These are phyloP conservation scores for Suhomyces pyralidae DNA, from an alignment of 805 yeast species.

Conservation along the genomic window DNA sequence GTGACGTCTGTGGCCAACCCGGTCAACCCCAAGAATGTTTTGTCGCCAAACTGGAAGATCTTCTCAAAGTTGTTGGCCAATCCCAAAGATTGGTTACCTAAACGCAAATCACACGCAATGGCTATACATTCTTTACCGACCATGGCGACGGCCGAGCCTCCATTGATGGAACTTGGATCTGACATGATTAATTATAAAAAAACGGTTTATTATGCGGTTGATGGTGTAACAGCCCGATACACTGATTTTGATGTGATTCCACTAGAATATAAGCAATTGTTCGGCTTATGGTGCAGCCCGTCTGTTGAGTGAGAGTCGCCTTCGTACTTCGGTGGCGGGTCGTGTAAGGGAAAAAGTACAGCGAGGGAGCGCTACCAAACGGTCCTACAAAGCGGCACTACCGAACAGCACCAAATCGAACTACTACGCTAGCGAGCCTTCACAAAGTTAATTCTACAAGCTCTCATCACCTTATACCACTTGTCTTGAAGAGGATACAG, in stretches of 20 bases:
- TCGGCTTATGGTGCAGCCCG: not conserved
- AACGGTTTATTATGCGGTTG: not conserved
- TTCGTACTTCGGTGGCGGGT: slow-evolving; percentile 1
- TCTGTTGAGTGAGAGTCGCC: not conserved
- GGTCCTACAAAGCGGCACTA: not conserved
- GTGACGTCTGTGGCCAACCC: slow-evolving; percentile 94
- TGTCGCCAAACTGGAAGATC: slow-evolving; percentile 75
- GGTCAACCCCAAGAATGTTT: slow-evolving; percentile 85
- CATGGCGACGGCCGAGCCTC: slow-evolving; percentile 99
- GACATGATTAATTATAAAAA: slow-evolving; percentile 44
- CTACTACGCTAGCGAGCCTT: too few relatives aligned
- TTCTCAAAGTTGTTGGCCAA: slow-evolving; percentile 91
- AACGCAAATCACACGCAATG: slow-evolving; percentile 90
- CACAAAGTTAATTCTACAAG: too few relatives aligned
- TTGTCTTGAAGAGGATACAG: not conserved
- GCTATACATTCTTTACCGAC: slow-evolving; percentile 98
- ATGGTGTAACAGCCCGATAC: not conserved
- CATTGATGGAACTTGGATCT: slow-evolving; percentile 76
- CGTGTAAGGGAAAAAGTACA: not conserved
- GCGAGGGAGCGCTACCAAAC: not conserved
- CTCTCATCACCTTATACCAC: not conserved
- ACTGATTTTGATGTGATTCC: not conserved
- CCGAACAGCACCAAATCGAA: not conserved
- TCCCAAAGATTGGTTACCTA: slow-evolving; percentile 92
- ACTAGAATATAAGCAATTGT: not conserved